Evolutionary conservation across 768 basidiomycete species (phyloP).

Genomic region (Boletus vinaceobasis): DNA sequence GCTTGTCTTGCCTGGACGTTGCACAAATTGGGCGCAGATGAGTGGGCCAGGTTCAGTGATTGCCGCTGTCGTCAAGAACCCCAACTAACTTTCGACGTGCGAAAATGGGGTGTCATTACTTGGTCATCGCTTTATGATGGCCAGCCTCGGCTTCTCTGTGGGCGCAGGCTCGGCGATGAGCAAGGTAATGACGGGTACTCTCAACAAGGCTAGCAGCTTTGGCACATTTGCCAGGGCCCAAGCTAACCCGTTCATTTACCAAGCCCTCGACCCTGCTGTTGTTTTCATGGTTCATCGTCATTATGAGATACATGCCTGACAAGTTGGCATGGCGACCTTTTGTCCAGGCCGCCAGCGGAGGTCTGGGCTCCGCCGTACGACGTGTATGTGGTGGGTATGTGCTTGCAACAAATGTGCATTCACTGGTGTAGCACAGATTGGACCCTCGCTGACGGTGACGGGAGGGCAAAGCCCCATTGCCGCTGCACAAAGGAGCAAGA

Average conservation of each 20-base stretch:
- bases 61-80: background rate
- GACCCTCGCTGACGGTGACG: background rate
- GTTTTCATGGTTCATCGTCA: background rate
- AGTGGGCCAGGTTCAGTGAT: too few relatives aligned
- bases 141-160: background rate
- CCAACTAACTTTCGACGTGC: background rate
- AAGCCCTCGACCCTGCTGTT: background rate
- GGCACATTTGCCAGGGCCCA: background rate
- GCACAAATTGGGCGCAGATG: background rate
- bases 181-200: background rate
- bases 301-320: background rate
- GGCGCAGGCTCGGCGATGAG: background rate
- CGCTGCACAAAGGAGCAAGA: too few relatives aligned
- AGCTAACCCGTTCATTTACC: background rate
- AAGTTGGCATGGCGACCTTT: conserved; percentile 8
- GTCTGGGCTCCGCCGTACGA: background rate
- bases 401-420: background rate
- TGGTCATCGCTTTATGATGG: background rate
- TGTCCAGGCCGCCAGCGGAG: background rate
- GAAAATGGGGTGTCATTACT: background rate
- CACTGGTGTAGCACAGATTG: background rate
- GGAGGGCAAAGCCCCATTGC: background rate
- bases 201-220: background rate
- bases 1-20: background rate
- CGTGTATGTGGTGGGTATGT: background rate